Percentiles rank a stretch among this genome's conserved stretches.
These are phyloP conservation scores for Closterium sp. DNA, from an alignment of 139 green algal species.

Conservation along the genomic window DNA sequence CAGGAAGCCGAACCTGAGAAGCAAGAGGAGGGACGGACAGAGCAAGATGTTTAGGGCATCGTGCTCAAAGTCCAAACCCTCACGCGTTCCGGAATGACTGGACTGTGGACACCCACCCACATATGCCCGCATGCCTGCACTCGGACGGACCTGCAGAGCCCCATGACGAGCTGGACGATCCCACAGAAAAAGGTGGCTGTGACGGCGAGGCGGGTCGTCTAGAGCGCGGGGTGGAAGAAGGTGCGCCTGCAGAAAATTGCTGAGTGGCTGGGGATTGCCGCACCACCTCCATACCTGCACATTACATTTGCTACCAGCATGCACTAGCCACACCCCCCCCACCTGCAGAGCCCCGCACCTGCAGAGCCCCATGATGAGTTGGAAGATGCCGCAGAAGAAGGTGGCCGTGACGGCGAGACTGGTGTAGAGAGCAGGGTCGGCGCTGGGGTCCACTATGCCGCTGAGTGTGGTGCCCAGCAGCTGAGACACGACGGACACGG, in stretches of 20 bases:
- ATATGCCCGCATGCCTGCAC: too few species aligned
- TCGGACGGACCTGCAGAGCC: background rate
- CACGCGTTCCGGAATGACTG: too few species aligned
- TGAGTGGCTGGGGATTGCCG: too few species aligned
- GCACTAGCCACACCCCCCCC: too few species aligned
- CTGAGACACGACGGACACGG: conserved; percentile 48
- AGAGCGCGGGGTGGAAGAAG: background rate
- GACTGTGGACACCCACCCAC: too few species aligned
- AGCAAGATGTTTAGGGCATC: too few species aligned
- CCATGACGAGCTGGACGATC: background rate
- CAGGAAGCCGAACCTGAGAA: background rate
- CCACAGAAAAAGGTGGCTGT: background rate
- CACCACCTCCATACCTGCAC: too few species aligned
- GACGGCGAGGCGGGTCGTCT: background rate
- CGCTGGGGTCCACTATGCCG: background rate
- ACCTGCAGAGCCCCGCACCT: too few species aligned
- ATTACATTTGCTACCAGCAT: too few species aligned
- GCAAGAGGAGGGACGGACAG: background rate
- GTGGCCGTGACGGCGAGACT: conserved; percentile 39
- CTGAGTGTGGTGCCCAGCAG: conserved; percentile 42
- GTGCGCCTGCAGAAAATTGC: too few species aligned
- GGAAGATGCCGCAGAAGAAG: conserved; percentile 50
- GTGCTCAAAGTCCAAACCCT: too few species aligned
- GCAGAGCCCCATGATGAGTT: conserved; percentile 44
- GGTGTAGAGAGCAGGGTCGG: conserved; percentile 17